Base-by-base conservation (phyloP, 2,329 filamentous ascomycete species). In the Talaromyces albobiverticillius region DNA sequence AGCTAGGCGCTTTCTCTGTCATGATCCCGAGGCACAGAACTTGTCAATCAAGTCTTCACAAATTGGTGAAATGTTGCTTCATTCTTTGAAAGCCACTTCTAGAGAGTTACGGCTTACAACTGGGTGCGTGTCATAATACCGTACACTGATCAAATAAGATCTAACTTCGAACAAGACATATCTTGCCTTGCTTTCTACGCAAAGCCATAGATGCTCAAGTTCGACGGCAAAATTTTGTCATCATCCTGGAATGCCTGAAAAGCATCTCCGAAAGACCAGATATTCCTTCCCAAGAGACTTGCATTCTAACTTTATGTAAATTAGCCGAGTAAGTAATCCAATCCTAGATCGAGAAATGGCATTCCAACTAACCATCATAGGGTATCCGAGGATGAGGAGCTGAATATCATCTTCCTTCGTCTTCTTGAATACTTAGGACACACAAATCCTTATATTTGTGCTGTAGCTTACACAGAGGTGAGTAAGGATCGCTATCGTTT, bases 381-480 rank as follows among this genome's bases (percentile, higher is more conserved):
- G 54, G 80, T 87, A 9, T 87, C 89, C 42, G 82, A 84, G 14
- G 89, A 94, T 58, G 85, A 93, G 59, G 90, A 96, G 67, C 82
- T 96, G 53, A 94, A 94, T 62, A 82, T 96, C 50, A 87, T 94
- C 20, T 76, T 99, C 26, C 80, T 95, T 53, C 86, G 89, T 60
- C 80, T 97, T 6, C 79, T 96, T 8, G 89, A 95, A 55, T 96
- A 94, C 66, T 78, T 97, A 8, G 93, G 93, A 7, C 88, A 94
- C 71, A 78, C 82, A 40, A 96, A 95, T 67, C 82, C 83, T 36
- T 82, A 96, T 29, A 78, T 95, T 8, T 90, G 87, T 51, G 88
- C 87, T 4, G 82, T 91, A 59, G 90, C 93, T 3, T 94, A 91
- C 67, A 88, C 88, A 60, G 92, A 96, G 73, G 84, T 89, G 71